Evolutionary conservation across 1,284 basidiomycete genomes (phyloP).

Genomic region (Puccinia polysora): DNA sequence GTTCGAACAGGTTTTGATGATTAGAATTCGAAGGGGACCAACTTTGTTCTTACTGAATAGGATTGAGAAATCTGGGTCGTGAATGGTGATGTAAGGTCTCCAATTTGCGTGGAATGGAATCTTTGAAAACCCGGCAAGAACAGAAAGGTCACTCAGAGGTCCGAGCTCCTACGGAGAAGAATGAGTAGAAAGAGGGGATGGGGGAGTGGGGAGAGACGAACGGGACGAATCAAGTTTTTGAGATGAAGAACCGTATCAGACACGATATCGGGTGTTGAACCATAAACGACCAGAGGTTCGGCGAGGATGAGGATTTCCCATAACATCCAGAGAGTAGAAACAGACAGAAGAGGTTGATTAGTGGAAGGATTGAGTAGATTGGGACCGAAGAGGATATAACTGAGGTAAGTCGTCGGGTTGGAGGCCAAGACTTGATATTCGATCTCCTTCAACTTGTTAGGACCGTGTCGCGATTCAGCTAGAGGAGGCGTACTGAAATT

Average conservation of each 20-base stretch:
- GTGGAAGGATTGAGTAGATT: constrained; percentile 50
- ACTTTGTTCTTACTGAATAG: constrained; percentile 64
- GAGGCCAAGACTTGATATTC: constrained; percentile 68
- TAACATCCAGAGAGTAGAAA: constrained; percentile 64
- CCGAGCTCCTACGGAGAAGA: background rate
- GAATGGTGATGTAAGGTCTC: constrained; percentile 91
- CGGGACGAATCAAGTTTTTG: constrained; percentile 77
- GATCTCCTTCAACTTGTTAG: constrained; percentile 19
- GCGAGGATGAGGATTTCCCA: constrained; percentile 83
- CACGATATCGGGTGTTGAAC: constrained; percentile 70
- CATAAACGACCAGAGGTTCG: constrained; percentile 82
- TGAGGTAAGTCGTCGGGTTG: constrained; percentile 60
- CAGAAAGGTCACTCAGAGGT: constrained; percentile 43
- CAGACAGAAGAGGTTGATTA: constrained; percentile 5
- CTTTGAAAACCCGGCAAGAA: background rate
- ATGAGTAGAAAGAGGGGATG: background rate
- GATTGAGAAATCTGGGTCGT: constrained; percentile 73
- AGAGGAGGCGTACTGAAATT: constrained; percentile 20
- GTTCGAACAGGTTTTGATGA: background rate
- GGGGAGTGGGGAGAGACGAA: too few species aligned
- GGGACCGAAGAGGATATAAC: constrained; percentile 49
- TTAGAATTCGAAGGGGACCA: background rate
- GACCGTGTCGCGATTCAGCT: background rate
- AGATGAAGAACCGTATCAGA: constrained; percentile 66
- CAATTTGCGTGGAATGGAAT: constrained; percentile 73